Base-by-base conservation (phyloP, 2,329 filamentous ascomycete genomes). In the Scedosporium minutisporum region DNA sequence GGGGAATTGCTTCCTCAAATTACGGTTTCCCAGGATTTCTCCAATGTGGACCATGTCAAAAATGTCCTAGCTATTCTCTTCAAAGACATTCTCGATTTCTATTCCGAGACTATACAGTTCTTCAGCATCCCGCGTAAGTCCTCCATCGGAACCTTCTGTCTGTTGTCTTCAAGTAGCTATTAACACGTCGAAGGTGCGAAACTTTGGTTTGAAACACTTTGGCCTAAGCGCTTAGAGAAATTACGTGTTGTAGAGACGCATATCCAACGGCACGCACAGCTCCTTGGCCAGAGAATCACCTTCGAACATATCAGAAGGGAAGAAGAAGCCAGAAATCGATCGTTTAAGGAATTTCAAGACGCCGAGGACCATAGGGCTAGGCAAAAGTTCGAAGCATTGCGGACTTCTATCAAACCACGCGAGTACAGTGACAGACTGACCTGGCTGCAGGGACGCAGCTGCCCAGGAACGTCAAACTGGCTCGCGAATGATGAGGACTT, bases 51-150 rank as follows among this genome's bases (percentile, higher is more conserved):
- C n/a, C 38, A 23, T 21, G 48, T 42, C 38, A 60, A 14, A 18
- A 38, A 29, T n/a, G 12, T 60, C 42, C n/a, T 60, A 4, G 58
- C 18, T 6, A n/a, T 46, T 14, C 42, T 25, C 23, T 60, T 23
- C 41, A 10, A 4, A 21, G 58, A 60, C 38, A 42, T 60, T n/a
- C 58, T 60, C 38, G 58, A 60, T 38, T 60, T 60, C 38, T 60
- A 60, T 33, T 23, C 42, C 6, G 58, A 21, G 21, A 14, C 21
- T 23, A 12, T 60, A 16, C 18, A 60, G 10, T 46, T 60, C n/a
- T 60, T 60, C 18, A 23, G 41, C 33, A 38, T 21, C 29, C 23
- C 23, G 6, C n/a, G 58, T 60, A 60, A 44, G 33, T 44, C 23
- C 41, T 44, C 9, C 58, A n/a, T 12, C 4, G 7, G 41, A 12